Base-by-base conservation (phyloP, 225 moss, liverwort and hornwort species). In the Pseudoscleropodium purum region DNA sequence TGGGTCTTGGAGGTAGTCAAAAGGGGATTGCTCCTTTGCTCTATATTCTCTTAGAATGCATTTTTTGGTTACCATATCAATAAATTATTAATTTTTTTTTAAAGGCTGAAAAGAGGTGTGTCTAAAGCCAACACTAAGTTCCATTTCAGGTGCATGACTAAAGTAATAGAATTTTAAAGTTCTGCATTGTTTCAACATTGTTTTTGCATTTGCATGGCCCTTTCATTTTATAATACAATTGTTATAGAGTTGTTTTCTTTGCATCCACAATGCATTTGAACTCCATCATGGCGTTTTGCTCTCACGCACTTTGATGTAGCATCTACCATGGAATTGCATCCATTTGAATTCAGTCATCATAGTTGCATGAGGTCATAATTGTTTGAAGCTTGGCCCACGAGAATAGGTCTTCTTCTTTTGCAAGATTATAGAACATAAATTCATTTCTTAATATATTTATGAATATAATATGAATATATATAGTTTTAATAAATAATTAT, bases 351-450 rank as follows among this genome's bases (percentile, higher is more conserved):
- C 0, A 29, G 2, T 73, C 16, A 72, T 72, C 2, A 0, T 45
- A 0, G 6, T 0, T 47, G 30, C 30, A 74, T 18, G 45, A 30
- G 0, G 11, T 30, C 30, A 30, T 74, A 30, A 47, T 3, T 0
- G 0, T 43, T 43, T 29, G 3, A 74, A 45, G 29, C 10, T 45
- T 45, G 3, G 10, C 6, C 27, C 2, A 3, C 8, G 2, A n/a
- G 13, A 6, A 13, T 7, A 69, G n/a, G n/a, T n/a, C n/a, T 69
- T n/a, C 23, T 0, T 68, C 69, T 69, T 69, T 69, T 69, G n/a
- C n/a, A 24, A 69, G 2, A n/a, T 24, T 23, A 24, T 69, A 52
- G 21, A 69, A 13, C 14, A 24, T 39, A 39, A 69, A 69, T 39
- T 69, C 2, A 69, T 24, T n/a, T 69, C 0, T n/a, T 2, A 23